Base-by-base conservation (phyloP, 2,329 filamentous ascomycete species). In the Fusarium decemcellulare region DNA sequence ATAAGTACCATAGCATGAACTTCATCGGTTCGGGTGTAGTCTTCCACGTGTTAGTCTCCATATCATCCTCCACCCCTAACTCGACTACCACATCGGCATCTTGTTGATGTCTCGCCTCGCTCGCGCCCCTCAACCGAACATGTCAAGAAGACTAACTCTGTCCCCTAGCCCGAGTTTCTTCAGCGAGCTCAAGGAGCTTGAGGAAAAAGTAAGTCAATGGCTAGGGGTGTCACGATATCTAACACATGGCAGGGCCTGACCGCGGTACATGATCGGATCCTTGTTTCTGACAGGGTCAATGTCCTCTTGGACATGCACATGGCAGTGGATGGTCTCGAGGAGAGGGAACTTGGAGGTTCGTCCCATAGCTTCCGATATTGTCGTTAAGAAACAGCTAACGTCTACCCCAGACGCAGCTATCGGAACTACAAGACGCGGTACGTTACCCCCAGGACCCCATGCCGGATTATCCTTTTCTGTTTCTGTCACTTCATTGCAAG, bases 1-100 rank as follows among this genome's bases (percentile, higher is more conserved):
- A 69, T 53, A 57, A 65, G 88, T 46, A 36, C 48, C 39, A 57
- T 61, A 65, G 68, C 78, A 85, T 89, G 73, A 95, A 94, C 81
- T 83, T 95, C 61, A 91, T 95, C 76, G 92, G 92, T 63, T 91
- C 90, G 51, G 91, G 85, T 48, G 86, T 88, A 42, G 88, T 93
- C 63, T 89, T 93, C 70, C 88, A 93, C 79, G 85, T 92, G 72
- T 74, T 65, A 59, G 74, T 75, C 47, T 71, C 72, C 62, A 59
- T 43, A 62, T 58, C 43, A 59, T 43, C 61, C 47, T 55, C 52
- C 42, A 59, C 58, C 47, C 62, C 56, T 44, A 57, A 46, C 53
- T 55, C 50, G 44, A 57, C 57, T 32, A 58, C 40, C 29, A 66
- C 59, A 63, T 53, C 62, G 60, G 58, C 59, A 67, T 72, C 59